Percentiles rank a stretch among this genome's conserved stretches.
Evolutionary conservation across 108 stramenopile genomes (phyloP).

Genomic region (Aurantiochytrium sp.): DNA sequence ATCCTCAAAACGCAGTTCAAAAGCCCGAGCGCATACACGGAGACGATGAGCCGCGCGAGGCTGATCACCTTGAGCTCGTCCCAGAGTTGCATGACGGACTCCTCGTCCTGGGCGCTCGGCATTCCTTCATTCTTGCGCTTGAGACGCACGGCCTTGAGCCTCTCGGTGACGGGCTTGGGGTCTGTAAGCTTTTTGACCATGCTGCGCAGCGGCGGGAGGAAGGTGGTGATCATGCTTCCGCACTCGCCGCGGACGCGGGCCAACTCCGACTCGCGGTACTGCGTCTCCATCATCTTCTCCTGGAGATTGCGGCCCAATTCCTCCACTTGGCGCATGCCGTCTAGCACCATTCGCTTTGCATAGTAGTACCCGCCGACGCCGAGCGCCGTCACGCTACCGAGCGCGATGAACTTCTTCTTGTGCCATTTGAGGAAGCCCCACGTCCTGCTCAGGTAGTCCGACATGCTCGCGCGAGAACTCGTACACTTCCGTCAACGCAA

Average conservation of each 20-base stretch:
- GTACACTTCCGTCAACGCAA: not conserved
- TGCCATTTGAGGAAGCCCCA: slow-evolving; percentile 28
- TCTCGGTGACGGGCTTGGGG: slow-evolving; percentile 20
- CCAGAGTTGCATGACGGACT: not conserved
- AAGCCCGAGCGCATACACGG: not conserved
- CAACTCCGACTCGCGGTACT: not conserved
- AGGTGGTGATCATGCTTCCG: not conserved
- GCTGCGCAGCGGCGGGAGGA: not conserved
- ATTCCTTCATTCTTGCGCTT: not conserved
- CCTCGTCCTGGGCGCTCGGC: slow-evolving; percentile 9
- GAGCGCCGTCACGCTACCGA: slow-evolving; percentile 2
- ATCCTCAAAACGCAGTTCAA: not conserved
- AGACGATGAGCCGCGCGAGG: not conserved
- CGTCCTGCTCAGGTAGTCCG: not conserved
- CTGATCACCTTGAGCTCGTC: slow-evolving; percentile 29
- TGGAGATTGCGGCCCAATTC: not conserved
- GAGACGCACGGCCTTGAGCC: slow-evolving; percentile 6
- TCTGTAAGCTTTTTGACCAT: slow-evolving; percentile 25
- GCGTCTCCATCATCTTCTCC: slow-evolving; percentile 28
- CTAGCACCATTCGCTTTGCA: not conserved
- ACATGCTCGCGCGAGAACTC: not conserved
- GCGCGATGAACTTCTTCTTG: slow-evolving; percentile 30
- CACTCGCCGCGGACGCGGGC: not conserved
- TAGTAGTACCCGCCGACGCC: slow-evolving; percentile 25
- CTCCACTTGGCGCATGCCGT: slow-evolving; percentile 9